phyloP scores from a whole-genome alignment of 495 filamentous ascomycete genomes.

The Tuber indicum region DNA sequence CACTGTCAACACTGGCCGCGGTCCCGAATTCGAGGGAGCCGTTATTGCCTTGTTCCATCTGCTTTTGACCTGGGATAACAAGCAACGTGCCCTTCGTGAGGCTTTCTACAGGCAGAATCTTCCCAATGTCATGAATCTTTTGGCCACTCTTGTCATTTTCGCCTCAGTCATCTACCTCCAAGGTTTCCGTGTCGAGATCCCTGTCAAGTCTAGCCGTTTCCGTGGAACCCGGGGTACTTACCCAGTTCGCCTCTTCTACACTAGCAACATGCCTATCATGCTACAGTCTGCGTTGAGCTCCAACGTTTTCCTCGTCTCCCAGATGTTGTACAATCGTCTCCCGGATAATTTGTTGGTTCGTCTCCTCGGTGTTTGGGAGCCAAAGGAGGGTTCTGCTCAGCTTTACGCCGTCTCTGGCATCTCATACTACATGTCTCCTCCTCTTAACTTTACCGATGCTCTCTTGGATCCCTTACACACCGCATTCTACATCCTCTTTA shows the following conservation, averaged over 20 bases:
- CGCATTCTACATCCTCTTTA: slow-evolving; percentile 89
- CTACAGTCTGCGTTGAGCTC: slow-evolving; percentile 94
- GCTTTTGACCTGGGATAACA: slow-evolving; percentile 96
- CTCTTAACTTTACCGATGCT: slow-evolving; percentile 93
- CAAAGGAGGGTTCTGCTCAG: slow-evolving; percentile 90
- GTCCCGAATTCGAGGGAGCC: slow-evolving; percentile 98
- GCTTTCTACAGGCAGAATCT: slow-evolving; percentile 99
- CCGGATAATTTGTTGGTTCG: slow-evolving; percentile 95
- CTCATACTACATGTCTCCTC: slow-evolving; percentile 99
- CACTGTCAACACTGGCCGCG: slow-evolving; percentile 98
- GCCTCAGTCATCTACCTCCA: slow-evolving; percentile 98
- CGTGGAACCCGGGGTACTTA: slow-evolving; percentile 91
- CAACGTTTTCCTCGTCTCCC: slow-evolving; percentile 96
- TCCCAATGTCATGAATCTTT: slow-evolving; percentile 98
- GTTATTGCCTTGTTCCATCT: slow-evolving; percentile 98
- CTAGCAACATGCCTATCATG: slow-evolving; percentile 98
- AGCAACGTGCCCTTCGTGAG: slow-evolving; percentile 92
- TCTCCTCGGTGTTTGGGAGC: slow-evolving; percentile 97
- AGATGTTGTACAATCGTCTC: slow-evolving; percentile 99
- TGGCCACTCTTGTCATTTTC: slow-evolving; percentile 89
- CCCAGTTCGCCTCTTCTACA: slow-evolving; percentile 76
- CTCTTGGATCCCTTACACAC: slow-evolving; percentile 95
- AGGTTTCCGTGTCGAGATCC: slow-evolving; percentile 99
- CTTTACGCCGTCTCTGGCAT: slow-evolving; percentile 86
- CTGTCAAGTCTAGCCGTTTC: slow-evolving; percentile 98